Evolutionary conservation across 2,329 filamentous ascomycete genomes (phyloP), one percentile per base, ranked within the genome.

Genomic region (Penicillium sp.): DNA sequence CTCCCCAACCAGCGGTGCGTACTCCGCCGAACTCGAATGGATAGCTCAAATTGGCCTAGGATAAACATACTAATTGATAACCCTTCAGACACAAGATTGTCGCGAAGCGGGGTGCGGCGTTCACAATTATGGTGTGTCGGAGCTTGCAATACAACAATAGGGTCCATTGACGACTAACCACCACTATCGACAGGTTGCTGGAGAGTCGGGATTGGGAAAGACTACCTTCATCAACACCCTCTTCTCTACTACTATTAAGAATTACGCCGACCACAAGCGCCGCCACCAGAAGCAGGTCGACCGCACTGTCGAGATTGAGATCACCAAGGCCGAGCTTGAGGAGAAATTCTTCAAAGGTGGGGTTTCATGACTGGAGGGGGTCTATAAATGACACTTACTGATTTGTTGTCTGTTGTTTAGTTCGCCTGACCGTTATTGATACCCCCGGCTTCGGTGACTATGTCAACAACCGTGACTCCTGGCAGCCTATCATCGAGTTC

Each of bases 271-370:
- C 80, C 93, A 99, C 87, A 96, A 96, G 86, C 90, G 92, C 80
- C 91, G 95, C 75, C 95, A 99, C 80, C 91, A 95, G 81, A 99
- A 99, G 87, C 95, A 99, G 84, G 87, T 98, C 68, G 95, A 99
- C 83, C 98, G 98, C 87, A 99, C 95, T 11, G 95, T 99, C 65
- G 96, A 99, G 83, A 99, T 99, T 70, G 95, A 99, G 80, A 99
- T 99, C 76, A 99, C 95, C 78, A 99, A 99, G 86, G 95, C 95
- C 58, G 95, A 99, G 83, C 83, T 99, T 64, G 95, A 99, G 82
- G 95, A 99, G 89, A 99, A 99, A 84, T 99, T 99, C 85, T 99
- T 99, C 89, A 99, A 99, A 86, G 93, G 93, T 97, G 14, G 21
- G 49, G 7, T 1, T 26, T 14, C 19, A 4, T 16, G 11, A 29